Conservation (phyloP, 2,329 filamentous ascomycete species). For the Trichoderma brevicompactum region DNA sequence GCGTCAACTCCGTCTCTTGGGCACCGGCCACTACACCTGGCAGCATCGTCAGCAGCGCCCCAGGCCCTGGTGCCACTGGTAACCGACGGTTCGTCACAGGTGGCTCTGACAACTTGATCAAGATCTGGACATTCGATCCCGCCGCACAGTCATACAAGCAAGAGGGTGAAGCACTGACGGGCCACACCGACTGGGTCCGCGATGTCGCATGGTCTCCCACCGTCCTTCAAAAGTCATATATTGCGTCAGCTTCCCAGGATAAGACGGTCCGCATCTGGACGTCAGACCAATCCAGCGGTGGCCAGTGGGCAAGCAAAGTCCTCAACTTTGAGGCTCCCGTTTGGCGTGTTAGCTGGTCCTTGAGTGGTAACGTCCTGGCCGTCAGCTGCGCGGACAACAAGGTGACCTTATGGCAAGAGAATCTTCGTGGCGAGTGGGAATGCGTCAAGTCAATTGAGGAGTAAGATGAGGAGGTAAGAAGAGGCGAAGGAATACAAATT, state of each 20-base stretch:
- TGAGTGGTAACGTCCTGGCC: conserved; percentile 94
- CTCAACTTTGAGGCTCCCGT: conserved; percentile 86
- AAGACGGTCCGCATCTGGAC: conserved; percentile 99
- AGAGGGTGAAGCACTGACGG: conserved; percentile 68
- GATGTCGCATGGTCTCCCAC: conserved; percentile 98
- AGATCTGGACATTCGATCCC: conserved; percentile 84
- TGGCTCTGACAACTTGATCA: conserved; percentile 89
- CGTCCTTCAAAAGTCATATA: conserved; percentile 93
- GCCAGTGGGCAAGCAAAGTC: conserved; percentile 82
- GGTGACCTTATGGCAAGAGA: conserved; percentile 98
- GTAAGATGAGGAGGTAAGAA: conserved; percentile 47
- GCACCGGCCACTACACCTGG: conserved; percentile 84
- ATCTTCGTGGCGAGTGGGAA: conserved; percentile 94
- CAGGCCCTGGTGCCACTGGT: conserved; percentile 61
- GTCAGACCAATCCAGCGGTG: conserved; percentile 62
- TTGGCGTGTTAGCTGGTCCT: conserved; percentile 97
- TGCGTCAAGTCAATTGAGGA: conserved; percentile 96
- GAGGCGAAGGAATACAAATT: conserved; percentile 1
- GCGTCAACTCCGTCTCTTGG: conserved; percentile 96
- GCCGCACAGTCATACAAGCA: conserved; percentile 64
- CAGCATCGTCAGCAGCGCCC: conserved; percentile 76
- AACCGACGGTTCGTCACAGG: conserved; percentile 90
- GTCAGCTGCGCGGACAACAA: conserved; percentile 95
- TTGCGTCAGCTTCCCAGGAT: conserved; percentile 92
- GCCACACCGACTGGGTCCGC: conserved; percentile 95